These are phyloP conservation scores for Trametes elegans DNA, from an alignment of 768 basidiomycete genomes.

Conservation along the genomic window DNA sequence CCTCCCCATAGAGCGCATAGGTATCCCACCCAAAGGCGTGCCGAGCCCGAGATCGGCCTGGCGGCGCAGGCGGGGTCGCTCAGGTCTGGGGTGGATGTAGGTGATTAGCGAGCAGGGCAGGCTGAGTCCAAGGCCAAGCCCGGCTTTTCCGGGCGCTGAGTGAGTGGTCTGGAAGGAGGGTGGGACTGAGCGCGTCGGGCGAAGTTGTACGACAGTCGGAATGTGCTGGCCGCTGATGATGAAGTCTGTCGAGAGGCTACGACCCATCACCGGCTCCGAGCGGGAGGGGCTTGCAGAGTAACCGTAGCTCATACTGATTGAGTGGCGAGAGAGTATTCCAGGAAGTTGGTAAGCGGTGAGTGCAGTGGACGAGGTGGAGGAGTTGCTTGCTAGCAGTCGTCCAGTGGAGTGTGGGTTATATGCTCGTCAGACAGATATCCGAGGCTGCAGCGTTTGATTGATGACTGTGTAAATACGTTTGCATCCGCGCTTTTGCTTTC, in stretches of 20 bases:
- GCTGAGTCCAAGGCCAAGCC: not conserved
- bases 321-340: not conserved
- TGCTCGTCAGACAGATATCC: not conserved
- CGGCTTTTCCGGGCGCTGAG: not conserved
- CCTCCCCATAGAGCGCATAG: not conserved
- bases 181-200: not conserved
- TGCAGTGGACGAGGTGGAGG: not conserved
- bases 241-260: not conserved
- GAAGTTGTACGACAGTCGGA: not conserved
- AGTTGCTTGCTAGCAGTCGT: not conserved
- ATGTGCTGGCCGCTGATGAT: not conserved
- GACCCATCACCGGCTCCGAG: not conserved
- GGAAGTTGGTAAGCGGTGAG: not conserved
- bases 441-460: too few relatives aligned
- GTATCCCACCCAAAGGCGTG: not conserved
- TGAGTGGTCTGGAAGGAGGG: not conserved
- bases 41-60: not conserved
- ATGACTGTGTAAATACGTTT: too few relatives aligned
- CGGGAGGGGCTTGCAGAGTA: slow-evolving; percentile 6
- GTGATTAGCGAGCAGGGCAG: not conserved
- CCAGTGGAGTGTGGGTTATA: not conserved
- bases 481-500: too few relatives aligned
- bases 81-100: not conserved
- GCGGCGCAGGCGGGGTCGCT: not conserved
- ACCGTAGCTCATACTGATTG: not conserved